phyloP scores from a whole-genome alignment of 106 monocot genomes.

The Platanthera zijinensis region DNA sequence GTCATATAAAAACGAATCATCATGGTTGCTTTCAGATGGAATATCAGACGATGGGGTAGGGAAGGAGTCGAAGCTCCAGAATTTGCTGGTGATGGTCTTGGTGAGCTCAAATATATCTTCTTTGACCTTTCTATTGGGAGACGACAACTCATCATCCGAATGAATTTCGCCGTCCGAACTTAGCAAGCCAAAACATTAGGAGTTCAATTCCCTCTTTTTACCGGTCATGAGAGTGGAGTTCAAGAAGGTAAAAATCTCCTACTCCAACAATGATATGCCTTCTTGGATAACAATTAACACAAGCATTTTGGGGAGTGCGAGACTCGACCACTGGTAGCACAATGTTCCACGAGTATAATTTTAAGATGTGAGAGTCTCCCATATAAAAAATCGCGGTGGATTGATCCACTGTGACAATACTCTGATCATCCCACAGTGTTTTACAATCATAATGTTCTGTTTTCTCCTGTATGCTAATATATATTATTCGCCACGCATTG shows the following conservation, averaged over 20 bases:
- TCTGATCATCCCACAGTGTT: no score
- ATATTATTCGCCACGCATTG: no score
- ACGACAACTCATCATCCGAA: neutral
- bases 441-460: no score
- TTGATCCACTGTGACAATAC: no score
- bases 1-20: no score
- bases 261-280: neutral
- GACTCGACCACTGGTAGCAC: no score
- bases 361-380: no score
- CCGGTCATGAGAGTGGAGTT: neutral
- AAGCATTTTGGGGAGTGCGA: no score
- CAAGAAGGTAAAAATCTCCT: neutral
- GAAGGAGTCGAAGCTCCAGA: conserved; percentile 92
- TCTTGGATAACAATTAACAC: no score
- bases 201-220: neutral
- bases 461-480: no score
- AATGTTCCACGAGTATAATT: no score
- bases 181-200: conserved; percentile 61
- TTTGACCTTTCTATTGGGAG: conserved; percentile 38
- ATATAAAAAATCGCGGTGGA: no score
- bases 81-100: conserved; percentile 57
- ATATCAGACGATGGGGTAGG: conserved; percentile 58
- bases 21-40: neutral
- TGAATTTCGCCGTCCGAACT: neutral
- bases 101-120: conserved; percentile 86